Conservation (phyloP, 1,139 yeast species). For the Saccharomyces hybrid region DNA sequence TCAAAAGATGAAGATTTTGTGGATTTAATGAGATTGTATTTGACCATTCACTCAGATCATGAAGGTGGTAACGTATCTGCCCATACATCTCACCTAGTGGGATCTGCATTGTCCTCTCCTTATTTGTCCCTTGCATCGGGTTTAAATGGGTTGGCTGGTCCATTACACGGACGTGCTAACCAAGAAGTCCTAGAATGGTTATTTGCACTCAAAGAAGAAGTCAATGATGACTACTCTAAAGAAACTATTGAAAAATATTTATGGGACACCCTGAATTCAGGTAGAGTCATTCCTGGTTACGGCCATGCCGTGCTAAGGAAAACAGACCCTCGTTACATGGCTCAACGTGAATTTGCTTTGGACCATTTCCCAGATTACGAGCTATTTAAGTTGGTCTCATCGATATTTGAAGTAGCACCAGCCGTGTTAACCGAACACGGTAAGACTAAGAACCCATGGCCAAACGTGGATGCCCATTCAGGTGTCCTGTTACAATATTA, state of each 20-base stretch:
- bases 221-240: slow-evolving; percentile 29
- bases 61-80: slow-evolving; percentile 44
- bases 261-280: slow-evolving; percentile 37
- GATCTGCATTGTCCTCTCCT: slow-evolving; percentile 38
- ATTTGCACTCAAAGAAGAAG: slow-evolving; percentile 32
- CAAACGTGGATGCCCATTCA: slow-evolving; percentile 96
- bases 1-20: slow-evolving; percentile 39
- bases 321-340: slow-evolving; percentile 67
- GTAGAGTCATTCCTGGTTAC: slow-evolving; percentile 41
- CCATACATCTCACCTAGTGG: slow-evolving; percentile 40
- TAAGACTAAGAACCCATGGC: slow-evolving; percentile 98
- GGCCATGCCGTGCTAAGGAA: slow-evolving; percentile 41
- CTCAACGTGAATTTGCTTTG: slow-evolving; percentile 93
- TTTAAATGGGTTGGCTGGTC: slow-evolving; percentile 40
- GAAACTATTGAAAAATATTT: slow-evolving; percentile 33
- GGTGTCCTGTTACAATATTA: slow-evolving; percentile 96
- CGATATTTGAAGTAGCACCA: slow-evolving; percentile 93
- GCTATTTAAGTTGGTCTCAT: slow-evolving; percentile 80
- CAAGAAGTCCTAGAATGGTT: slow-evolving; percentile 40
- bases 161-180: slow-evolving; percentile 40
- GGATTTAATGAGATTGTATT: slow-evolving; percentile 38
- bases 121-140: slow-evolving; percentile 38
- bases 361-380: slow-evolving; percentile 97
- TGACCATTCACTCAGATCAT: slow-evolving; percentile 41
- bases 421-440: slow-evolving; percentile 92